phyloP scores from a whole-genome alignment of 2,329 filamentous ascomycete genomes.

The Cryphonectria japonica region DNA sequence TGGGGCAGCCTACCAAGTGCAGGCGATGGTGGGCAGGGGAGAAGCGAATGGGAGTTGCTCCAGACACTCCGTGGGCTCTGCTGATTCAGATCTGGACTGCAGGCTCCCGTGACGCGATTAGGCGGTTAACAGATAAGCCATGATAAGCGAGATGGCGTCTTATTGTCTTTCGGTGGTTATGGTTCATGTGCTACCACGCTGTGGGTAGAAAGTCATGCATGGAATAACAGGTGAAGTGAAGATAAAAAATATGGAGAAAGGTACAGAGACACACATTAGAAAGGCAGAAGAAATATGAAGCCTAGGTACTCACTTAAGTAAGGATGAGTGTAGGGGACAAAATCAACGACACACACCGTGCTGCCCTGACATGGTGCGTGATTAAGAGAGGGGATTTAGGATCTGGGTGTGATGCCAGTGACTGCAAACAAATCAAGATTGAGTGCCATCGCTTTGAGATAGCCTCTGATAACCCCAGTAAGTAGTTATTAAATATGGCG shows the following conservation, averaged over 20 bases:
- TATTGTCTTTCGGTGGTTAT: background rate
- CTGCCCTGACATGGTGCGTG: too few species aligned
- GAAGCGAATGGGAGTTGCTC: background rate
- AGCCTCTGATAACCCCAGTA: background rate
- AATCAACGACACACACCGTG: background rate
- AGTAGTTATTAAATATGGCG: background rate
- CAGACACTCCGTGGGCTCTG: slow-evolving; percentile 1
- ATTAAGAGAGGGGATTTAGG: background rate
- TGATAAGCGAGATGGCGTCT: slow-evolving; percentile 2
- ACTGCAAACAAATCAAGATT: background rate
- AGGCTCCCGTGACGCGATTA: background rate
- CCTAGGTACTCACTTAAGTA: too few species aligned
- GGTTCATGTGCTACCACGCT: background rate
- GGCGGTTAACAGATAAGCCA: background rate
- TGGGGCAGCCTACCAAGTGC: background rate
- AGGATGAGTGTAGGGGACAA: background rate
- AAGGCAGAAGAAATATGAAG: background rate
- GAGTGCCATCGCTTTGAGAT: background rate
- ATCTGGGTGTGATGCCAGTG: background rate
- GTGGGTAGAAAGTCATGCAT: background rate
- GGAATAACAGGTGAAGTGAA: background rate
- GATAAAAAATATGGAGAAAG: background rate
- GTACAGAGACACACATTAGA: background rate
- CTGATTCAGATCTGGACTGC: slow-evolving; percentile 7
- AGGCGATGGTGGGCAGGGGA: background rate